These are phyloP conservation scores for Oryza glaberrima DNA, from an alignment of 176 grass and related monocot species.

Conservation along the genomic window DNA sequence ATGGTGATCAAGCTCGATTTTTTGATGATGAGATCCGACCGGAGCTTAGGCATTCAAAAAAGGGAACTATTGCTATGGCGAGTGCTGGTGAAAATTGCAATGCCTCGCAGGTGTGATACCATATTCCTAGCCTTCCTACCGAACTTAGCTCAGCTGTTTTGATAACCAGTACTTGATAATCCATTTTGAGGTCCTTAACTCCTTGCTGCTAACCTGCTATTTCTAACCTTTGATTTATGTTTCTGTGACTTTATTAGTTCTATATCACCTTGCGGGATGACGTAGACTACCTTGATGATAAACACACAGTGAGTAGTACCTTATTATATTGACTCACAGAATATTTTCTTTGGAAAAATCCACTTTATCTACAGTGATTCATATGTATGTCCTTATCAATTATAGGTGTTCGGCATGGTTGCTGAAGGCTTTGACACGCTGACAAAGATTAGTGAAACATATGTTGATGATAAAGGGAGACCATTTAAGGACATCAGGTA, in stretches of 20 bases:
- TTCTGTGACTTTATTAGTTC: slow-evolving; percentile 56
- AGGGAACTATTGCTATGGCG: slow-evolving; percentile 90
- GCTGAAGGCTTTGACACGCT: slow-evolving; percentile 88
- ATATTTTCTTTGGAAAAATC: not conserved
- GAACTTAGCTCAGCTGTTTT: not conserved
- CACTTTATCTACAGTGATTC: not conserved
- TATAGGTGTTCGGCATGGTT: slow-evolving; percentile 84
- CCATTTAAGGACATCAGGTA: slow-evolving; percentile 97
- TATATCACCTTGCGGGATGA: slow-evolving; percentile 90
- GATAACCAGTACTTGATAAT: not conserved
- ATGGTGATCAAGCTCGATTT: slow-evolving; percentile 93
- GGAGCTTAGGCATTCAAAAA: slow-evolving; percentile 81
- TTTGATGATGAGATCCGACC: slow-evolving; percentile 87
- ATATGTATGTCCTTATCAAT: slow-evolving; percentile 22
- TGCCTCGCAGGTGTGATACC: slow-evolving; percentile 76
- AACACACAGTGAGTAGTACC: slow-evolving; percentile 75
- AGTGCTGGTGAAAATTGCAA: slow-evolving; percentile 92
- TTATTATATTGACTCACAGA: not conserved
- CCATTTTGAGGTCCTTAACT: not conserved
- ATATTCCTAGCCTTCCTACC: slow-evolving; percentile 5
- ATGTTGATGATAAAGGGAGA: slow-evolving; percentile 83
- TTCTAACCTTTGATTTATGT: slow-evolving; percentile 19
- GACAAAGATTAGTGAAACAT: slow-evolving; percentile 96
- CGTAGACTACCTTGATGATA: slow-evolving; percentile 94
- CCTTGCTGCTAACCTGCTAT: not conserved